Percentiles rank a stretch among this genome's conserved stretches.
Conservation (phyloP, 345 rosid genomes). For the Ceriops zippeliana region DNA sequence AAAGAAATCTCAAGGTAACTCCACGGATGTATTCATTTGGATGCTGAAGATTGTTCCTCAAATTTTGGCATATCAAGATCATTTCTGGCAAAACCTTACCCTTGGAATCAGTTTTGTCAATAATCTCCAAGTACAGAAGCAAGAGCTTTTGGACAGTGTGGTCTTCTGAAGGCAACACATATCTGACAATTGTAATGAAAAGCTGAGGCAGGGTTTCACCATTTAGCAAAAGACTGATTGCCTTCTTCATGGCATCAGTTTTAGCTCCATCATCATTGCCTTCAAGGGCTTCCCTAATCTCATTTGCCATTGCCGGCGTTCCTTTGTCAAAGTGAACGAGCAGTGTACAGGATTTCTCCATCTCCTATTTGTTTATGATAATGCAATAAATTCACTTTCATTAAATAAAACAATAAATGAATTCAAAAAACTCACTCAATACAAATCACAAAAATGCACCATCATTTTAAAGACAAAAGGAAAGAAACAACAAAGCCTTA, state of each 20-base stretch:
- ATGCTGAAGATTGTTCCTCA: constrained; percentile 94
- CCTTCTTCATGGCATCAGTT: constrained; percentile 83
- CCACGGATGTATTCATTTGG: constrained; percentile 95
- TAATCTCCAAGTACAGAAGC: constrained; percentile 81
- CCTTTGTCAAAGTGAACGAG: constrained; percentile 86
- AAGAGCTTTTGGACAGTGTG: constrained; percentile 89
- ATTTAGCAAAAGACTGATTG: constrained; percentile 81
- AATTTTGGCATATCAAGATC: constrained; percentile 90
- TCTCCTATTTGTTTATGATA: constrained; percentile 21
- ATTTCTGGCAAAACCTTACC: constrained; percentile 88
- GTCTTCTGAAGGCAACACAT: constrained; percentile 88
- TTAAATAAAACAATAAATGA: no score
- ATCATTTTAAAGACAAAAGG: no score
- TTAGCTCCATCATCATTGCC: constrained; percentile 64
- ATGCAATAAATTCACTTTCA: constrained; percentile 4
- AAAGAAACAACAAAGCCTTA: no score
- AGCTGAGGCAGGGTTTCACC: constrained; percentile 93
- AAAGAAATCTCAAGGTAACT: constrained; percentile 69
- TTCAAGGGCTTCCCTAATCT: constrained; percentile 94
- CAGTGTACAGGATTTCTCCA: constrained; percentile 90
- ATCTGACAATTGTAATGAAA: constrained; percentile 88
- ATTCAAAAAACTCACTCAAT: no score
- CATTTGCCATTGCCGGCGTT: constrained; percentile 72
- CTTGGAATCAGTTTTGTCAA: constrained; percentile 73
- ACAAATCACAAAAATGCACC: no score